These are phyloP conservation scores for Cunninghamia lanceolata DNA, from an alignment of 75 land plant species.

Conservation along the genomic window DNA sequence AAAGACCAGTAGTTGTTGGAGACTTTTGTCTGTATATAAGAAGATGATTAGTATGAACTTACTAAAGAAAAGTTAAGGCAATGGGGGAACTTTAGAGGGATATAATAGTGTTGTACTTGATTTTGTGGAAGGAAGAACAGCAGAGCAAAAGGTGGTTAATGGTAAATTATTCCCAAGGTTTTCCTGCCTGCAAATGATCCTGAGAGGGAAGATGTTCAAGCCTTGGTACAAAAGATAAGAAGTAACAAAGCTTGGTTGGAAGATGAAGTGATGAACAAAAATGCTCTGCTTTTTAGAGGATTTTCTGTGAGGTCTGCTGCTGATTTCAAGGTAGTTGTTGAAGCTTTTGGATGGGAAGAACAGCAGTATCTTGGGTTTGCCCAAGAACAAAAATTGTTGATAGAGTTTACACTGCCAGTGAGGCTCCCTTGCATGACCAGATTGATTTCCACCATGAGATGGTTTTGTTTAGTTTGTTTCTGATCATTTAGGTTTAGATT, in stretches of 20 bases:
- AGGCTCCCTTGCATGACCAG: conserved; percentile 9
- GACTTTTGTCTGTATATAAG: background rate
- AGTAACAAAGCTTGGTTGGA: background rate
- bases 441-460: conserved; percentile 30
- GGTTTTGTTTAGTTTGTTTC: conserved; percentile 11
- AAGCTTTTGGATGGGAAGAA: conserved; percentile 23
- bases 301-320: conserved; percentile 11
- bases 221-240: background rate
- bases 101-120: background rate
- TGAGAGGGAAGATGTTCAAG: background rate
- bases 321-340: conserved; percentile 18
- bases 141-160: background rate
- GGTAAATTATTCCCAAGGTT: background rate
- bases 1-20: no score
- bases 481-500: no score
- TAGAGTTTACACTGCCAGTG: conserved; percentile 25
- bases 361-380: conserved; percentile 12
- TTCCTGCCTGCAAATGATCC: background rate
- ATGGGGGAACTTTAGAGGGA: background rate
- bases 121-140: background rate
- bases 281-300: conserved; percentile 21
- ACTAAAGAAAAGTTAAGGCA: background rate
- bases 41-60: background rate
- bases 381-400: background rate
- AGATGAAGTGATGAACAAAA: background rate